These are phyloP conservation scores for Herpetospermum pedunculosum DNA, from an alignment of 306 rosid genomes.

Conservation along the genomic window DNA sequence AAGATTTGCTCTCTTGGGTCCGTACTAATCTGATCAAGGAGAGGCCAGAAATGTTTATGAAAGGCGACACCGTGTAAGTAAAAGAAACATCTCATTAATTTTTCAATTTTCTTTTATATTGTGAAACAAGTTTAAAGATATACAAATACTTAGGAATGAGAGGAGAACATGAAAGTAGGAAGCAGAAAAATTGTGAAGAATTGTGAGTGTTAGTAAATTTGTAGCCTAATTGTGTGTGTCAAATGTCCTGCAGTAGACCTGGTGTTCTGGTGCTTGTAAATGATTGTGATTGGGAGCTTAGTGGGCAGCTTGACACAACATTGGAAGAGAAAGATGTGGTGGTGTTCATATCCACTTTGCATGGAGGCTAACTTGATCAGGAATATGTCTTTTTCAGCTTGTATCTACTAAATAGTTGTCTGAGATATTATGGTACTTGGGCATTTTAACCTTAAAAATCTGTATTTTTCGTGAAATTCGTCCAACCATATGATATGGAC, in stretches of 20 bases:
- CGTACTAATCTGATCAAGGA: conserved; percentile 76
- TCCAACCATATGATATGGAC: not conserved
- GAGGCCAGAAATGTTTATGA: conserved; percentile 97
- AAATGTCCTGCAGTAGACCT: conserved; percentile 63
- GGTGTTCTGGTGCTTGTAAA: conserved; percentile 91
- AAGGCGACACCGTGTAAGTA: conserved; percentile 91
- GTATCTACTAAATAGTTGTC: not conserved
- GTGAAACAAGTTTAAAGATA: not conserved
- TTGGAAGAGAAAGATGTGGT: conserved; percentile 83
- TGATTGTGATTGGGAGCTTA: conserved; percentile 96
- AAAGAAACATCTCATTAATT: not conserved
- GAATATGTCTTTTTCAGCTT: not conserved
- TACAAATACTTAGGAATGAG: not conserved
- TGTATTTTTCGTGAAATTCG: not conserved
- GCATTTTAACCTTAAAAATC: not conserved
- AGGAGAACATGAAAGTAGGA: not conserved
- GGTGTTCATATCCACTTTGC: conserved; percentile 88
- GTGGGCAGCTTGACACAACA: conserved; percentile 67
- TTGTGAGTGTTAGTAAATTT: not conserved
- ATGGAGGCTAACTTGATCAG: conserved; percentile 46
- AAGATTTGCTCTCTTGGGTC: conserved; percentile 81
- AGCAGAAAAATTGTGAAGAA: not conserved
- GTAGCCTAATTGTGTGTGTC: not conserved
- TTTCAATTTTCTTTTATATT: not conserved
- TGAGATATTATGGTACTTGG: not conserved